These are phyloP conservation scores for Ambrosia trifida DNA, from an alignment of 129 eudicot genomes.

Conservation along the genomic window DNA sequence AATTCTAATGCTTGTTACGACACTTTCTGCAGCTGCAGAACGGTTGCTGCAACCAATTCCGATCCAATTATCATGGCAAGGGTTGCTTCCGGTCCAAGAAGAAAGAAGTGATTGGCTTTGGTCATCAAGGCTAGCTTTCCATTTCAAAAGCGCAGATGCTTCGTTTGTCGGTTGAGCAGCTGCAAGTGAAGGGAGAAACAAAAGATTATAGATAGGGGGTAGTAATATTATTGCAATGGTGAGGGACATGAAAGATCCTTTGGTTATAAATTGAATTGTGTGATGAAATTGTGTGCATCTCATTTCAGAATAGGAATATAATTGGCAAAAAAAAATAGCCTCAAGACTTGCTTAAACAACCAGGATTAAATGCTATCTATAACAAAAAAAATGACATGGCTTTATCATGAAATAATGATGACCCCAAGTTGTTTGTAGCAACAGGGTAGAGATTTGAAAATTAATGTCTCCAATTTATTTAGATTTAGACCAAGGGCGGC, in stretches of 20 bases:
- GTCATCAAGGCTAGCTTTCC: slow-evolving; percentile 38
- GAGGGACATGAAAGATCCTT: slow-evolving; percentile 1
- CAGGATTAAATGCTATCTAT: not conserved
- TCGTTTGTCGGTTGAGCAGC: not conserved
- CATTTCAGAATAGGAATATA: not conserved
- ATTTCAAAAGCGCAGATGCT: slow-evolving; percentile 33
- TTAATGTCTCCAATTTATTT: too few relatives aligned
- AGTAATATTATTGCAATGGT: not conserved
- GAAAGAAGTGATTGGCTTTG: slow-evolving; percentile 20
- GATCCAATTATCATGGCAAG: slow-evolving; percentile 36
- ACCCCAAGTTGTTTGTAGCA: too few relatives aligned
- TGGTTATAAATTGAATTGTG: not conserved
- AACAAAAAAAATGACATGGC: not conserved
- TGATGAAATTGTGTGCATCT: not conserved
- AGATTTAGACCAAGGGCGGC: too few relatives aligned
- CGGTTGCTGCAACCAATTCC: slow-evolving; percentile 37
- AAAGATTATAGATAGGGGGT: not conserved
- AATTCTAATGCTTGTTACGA: slow-evolving; percentile 18
- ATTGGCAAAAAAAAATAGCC: not conserved
- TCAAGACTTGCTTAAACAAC: not conserved
- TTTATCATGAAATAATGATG: too few relatives aligned
- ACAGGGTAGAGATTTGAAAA: too few relatives aligned
- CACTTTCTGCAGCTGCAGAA: slow-evolving; percentile 4
- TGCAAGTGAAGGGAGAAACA: not conserved
- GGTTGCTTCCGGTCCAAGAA: slow-evolving; percentile 33